Conservation (phyloP, 371 early-diverging fungal genomes). For the Dinochytrium kinnereticum region DNA sequence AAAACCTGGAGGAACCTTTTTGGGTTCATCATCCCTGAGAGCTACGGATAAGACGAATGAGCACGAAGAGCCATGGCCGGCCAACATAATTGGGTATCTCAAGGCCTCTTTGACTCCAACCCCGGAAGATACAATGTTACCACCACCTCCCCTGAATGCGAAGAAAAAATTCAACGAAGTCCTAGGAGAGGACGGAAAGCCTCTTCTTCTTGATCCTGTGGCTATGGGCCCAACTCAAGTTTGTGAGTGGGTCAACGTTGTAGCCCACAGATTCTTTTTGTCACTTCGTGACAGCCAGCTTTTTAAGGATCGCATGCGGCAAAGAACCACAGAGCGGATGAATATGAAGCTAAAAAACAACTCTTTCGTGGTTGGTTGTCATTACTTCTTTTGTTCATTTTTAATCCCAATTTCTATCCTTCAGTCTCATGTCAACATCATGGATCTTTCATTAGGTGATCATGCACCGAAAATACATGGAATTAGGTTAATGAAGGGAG, state of each 20-base stretch:
- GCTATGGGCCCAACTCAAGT: constrained; percentile 38
- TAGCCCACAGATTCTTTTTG: constrained; percentile 51
- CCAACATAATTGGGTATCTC: constrained; percentile 43
- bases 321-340: constrained; percentile 49
- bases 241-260: constrained; percentile 51
- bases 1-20: neutral
- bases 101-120: constrained; percentile 29
- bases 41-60: constrained; percentile 29
- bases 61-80: constrained; percentile 47
- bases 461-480: constrained; percentile 50
- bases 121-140: constrained; percentile 20
- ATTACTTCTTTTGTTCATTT: too few species aligned
- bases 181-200: constrained; percentile 12
- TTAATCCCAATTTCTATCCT: neutral
- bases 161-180: neutral
- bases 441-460: constrained; percentile 54
- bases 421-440: constrained; percentile 49
- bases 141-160: constrained; percentile 4
- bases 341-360: constrained; percentile 50
- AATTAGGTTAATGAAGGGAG: constrained; percentile 50
- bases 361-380: constrained; percentile 47
- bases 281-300: constrained; percentile 47
- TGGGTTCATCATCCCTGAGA: neutral
- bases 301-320: constrained; percentile 45
- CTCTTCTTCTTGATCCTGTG: constrained; percentile 12